Base-by-base conservation (phyloP, 2,329 filamentous ascomycete genomes). In the Neonectria neomacrospora region DNA sequence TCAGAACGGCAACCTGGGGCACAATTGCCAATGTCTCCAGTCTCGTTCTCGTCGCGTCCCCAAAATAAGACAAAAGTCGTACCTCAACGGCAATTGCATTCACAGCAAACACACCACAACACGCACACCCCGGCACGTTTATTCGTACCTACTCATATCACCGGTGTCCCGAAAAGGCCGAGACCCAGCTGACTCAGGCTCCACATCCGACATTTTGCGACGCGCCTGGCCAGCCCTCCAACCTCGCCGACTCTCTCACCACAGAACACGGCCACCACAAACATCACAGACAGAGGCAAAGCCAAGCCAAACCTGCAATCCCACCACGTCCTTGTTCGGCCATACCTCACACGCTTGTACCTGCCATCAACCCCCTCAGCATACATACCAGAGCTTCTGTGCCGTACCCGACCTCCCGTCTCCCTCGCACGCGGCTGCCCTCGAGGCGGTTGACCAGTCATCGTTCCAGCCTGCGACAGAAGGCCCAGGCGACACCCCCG, bases 181-280 rank as follows among this genome's bases (percentile, higher is more conserved):
- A 48, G n/a, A 18, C n/a, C 26, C 42, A 23, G 54, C 37, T 58
- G 54, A 54, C 60, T 63, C 54, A 63, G 54, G 60, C 60, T 39
- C 37, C 50, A 58, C 55, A 48, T 28, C 50, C 6, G 30, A 18
- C 50, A 30, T 51, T 56, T 52, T 28, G 42, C 51, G 20, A 42
- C 54, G 50, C 60, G 48, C 30, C 54, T 45, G 42, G 51, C 42
- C 50, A 58, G 30, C 54, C 50, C 28, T 48, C 22, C 39, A 57
- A 41, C 47, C 54, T 57, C 34, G 41, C 54, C 32, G 42, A 42
- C 55, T 26, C 59, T 39, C 47, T 54, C 54, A 14, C 39, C 50
- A 54, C 48, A 42, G 30, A 56, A 22, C 42, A 18, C 14, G 22
- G 26, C n/a, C n/a, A 52, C 37, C 26, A 50, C 42, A 28, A n/a